Base-by-base conservation (phyloP, 2,329 filamentous ascomycete genomes). In the Calonectria pseudoturangicola region DNA sequence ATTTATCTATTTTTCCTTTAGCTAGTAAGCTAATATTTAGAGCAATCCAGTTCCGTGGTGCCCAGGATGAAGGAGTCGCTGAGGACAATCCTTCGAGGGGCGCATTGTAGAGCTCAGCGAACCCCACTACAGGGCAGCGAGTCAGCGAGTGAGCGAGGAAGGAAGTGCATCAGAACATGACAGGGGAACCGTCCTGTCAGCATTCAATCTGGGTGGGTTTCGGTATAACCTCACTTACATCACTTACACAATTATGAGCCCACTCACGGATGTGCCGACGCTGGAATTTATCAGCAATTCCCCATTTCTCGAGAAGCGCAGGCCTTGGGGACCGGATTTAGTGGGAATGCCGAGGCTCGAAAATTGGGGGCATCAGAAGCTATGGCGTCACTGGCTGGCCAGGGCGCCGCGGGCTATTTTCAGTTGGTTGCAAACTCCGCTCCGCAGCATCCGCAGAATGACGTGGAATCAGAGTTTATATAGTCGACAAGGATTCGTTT, bases 361-460 rank as follows among this genome's bases (percentile, higher is more conserved):
- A 47, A 30, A 30, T n/a, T 25, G 58, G 58, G 36, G 27, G 16
- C 25, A 47, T 47, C 21, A 15, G 16, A 33, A 63, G 39, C n/a
- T 63, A 63, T 63, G 58, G 8, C 58, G 41, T 63, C 58, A 63
- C 58, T 47, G 58, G 41, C 58, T 47, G 58, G 41, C 12, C 58
- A 28, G 27, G 41, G 58, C 58, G 58, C 28, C 21, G 21, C 21
- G 2, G 2, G 1, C 16, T 12, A 16, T 63, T 6, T 41, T 25
- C 7, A 21, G 7, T 33, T 13, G 45, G 39, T 30, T 43, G 25
- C 12, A 5, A n/a, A 63, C 39, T 43, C 39, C 25, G 41, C 21
- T 63, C 41, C 39, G 39, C 12, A 33, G 16, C 58, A 18, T 33
- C 58, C 58, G 58, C 41, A 16, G 58, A 63, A 63, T 45, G 27